Percentiles rank a stretch among this genome's conserved stretches.
Evolutionary conservation across 164 flowering plant genomes (phyloP).

Genomic region (Aristolochia californica): DNA sequence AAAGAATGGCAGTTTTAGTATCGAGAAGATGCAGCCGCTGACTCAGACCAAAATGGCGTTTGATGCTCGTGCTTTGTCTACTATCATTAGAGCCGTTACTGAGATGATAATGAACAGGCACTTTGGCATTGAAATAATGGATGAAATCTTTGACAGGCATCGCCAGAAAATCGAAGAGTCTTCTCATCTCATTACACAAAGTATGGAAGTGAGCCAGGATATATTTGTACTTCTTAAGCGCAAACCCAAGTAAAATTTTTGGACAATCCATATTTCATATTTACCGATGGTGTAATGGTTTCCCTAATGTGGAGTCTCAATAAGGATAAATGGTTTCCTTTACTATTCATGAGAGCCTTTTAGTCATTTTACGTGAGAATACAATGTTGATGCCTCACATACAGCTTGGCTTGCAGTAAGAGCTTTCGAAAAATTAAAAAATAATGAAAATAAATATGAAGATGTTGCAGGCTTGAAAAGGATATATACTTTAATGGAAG

Average conservation of each 20-base stretch:
- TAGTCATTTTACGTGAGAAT: no score
- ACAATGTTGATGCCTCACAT: no score
- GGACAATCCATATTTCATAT: no score
- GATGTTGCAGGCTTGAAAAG: no score
- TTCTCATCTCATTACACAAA: not conserved
- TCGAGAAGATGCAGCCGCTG: conserved; percentile 8
- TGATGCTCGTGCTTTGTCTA: not conserved
- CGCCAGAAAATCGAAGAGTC: conserved; percentile 5
- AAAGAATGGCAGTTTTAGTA: conserved; percentile 9
- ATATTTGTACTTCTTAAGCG: not conserved
- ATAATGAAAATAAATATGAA: no score
- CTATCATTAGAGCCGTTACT: not conserved
- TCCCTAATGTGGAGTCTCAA: no score
- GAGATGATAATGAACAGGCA: conserved; percentile 23
- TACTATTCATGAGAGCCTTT: no score
- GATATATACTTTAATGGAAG: no score
- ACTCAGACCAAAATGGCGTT: not conserved
- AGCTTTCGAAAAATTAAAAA: no score
- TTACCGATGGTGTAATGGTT: no score
- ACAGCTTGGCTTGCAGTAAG: no score
- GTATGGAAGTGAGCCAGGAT: not conserved
- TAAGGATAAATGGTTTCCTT: no score
- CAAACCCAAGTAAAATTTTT: not conserved
- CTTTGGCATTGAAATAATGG: conserved; percentile 32
- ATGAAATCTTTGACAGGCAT: conserved; percentile 17